Evolutionary conservation across 306 rosid genomes (phyloP), one percentile per base, ranked within the genome.

Genomic region (Casuarina cunninghamiana): DNA sequence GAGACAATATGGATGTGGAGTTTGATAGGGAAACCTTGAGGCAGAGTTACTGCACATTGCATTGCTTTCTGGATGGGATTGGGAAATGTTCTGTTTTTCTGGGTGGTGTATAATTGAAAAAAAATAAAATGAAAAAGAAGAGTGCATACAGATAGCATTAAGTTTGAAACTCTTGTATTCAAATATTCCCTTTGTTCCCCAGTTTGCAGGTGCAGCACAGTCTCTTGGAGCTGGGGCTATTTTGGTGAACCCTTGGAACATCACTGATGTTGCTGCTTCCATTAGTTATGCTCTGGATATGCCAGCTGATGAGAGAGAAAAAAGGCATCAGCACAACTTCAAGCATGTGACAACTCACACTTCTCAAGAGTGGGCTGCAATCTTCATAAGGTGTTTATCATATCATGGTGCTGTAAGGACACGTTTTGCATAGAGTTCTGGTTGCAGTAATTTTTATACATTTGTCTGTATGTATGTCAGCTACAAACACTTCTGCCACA

Each of bases 121-220:
- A 16, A 57, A 60, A 19, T n/a, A n/a, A 4, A 49, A 55, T 5
- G 53, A 38, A 69, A 54, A 78, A 19, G 11, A 53, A 26, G 17
- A 15, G 1, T 35, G 10, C 11, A 46, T 39, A 43, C 68, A 42
- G 72, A 32, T 71, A 55, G 65, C 11, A n/a, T 55, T 70, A 37
- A 70, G 66, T 62, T 26, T 78, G 45, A 4, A 10, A 73, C 44
- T 26, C 32, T 74, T 65, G 46, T 61, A 46, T 43, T 81, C 58
- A 75, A 82, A 77, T 77, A 55, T 70, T 72, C 55, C 50, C 76
- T 83, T 35, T 68, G 19, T 61, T 78, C 53, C 55, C 76, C 89
- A 95, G 98, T 95, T 95, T 90, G 98, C 98, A 80, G 98, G 98
- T 44, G 97, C 97, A 44, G 98, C 98, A 49, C 98, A 95, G 87